phyloP scores from a whole-genome alignment of 495 filamentous ascomycete species.

The Pyronema omphalodes region DNA sequence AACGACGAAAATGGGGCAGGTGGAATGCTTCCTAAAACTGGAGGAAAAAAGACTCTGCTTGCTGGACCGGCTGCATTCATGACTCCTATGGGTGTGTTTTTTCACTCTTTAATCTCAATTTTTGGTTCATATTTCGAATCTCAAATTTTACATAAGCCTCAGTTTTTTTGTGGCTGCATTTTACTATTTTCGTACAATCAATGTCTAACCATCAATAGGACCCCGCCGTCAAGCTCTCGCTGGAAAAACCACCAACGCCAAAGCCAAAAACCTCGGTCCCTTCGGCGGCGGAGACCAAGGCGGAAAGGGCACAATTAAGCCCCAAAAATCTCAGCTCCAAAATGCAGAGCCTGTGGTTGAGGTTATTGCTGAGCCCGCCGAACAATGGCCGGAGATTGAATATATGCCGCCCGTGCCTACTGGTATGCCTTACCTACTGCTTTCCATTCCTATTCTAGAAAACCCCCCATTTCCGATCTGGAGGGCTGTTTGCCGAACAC shows the following conservation, averaged over 20 bases:
- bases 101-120: too few relatives aligned
- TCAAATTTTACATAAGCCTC: too few relatives aligned
- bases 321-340: slow-evolving; percentile 29
- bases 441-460: background rate
- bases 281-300: background rate
- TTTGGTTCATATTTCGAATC: too few relatives aligned
- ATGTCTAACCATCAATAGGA: slow-evolving; percentile 26
- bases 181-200: too few relatives aligned
- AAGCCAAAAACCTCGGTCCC: slow-evolving; percentile 10
- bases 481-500: too few relatives aligned
- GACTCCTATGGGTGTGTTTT: slow-evolving; percentile 59
- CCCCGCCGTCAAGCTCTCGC: slow-evolving; percentile 60
- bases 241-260: slow-evolving; percentile 82
- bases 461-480: too few relatives aligned
- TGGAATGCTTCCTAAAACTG: slow-evolving; percentile 29
- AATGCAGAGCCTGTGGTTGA: slow-evolving; percentile 26
- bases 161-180: too few relatives aligned
- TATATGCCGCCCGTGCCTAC: slow-evolving; percentile 52
- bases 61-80: slow-evolving; percentile 44
- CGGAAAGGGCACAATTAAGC: slow-evolving; percentile 14
- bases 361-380: slow-evolving; percentile 24
- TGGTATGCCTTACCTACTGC: slow-evolving; percentile 26
- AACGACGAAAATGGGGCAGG: slow-evolving; percentile 69
- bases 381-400: slow-evolving; percentile 55
- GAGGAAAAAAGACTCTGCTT: slow-evolving; percentile 40